These are phyloP conservation scores for Cladochytrium replicatum DNA, from an alignment of 192 early-diverging fungal genomes.

Conservation along the genomic window DNA sequence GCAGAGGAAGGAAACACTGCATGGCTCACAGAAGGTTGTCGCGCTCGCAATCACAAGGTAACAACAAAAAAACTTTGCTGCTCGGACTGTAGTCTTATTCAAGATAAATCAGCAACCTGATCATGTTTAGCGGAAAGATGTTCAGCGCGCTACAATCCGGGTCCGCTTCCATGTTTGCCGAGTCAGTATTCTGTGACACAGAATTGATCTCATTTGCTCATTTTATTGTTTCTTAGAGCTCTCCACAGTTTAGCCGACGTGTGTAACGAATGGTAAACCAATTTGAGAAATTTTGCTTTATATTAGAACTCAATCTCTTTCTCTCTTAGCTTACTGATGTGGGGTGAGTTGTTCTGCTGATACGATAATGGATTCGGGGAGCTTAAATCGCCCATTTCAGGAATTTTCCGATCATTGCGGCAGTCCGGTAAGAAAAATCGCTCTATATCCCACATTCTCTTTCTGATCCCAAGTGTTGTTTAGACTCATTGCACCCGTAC, in stretches of 20 bases:
- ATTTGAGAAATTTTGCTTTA: not conserved
- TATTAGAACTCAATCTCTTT: not conserved
- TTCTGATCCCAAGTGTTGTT: not conserved
- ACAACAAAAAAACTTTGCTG: not conserved
- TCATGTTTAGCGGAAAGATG: constrained; percentile 39
- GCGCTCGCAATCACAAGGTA: constrained; percentile 31
- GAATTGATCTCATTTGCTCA: constrained; percentile 8
- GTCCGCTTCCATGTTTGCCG: constrained; percentile 50
- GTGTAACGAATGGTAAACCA: constrained; percentile 11
- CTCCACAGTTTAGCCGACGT: constrained; percentile 39
- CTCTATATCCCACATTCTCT: not conserved
- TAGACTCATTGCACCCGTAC: constrained; percentile 42
- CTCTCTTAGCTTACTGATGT: constrained; percentile 15
- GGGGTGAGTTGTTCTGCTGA: constrained; percentile 5
- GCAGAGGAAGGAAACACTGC: constrained; percentile 20
- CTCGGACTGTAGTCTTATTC: not conserved
- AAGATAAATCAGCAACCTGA: constrained; percentile 20
- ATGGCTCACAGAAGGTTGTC: constrained; percentile 47
- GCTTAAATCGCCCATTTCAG: constrained; percentile 15
- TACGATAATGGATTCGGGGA: too few species aligned
- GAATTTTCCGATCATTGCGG: constrained; percentile 33
- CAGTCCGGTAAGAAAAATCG: constrained; percentile 17
- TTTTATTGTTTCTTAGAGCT: constrained; percentile 19
- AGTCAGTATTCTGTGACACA: constrained; percentile 15
- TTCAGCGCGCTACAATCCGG: constrained; percentile 38